phyloP scores from a whole-genome alignment of 805 yeast genomes.

The Komagataella kurtzmanii region DNA sequence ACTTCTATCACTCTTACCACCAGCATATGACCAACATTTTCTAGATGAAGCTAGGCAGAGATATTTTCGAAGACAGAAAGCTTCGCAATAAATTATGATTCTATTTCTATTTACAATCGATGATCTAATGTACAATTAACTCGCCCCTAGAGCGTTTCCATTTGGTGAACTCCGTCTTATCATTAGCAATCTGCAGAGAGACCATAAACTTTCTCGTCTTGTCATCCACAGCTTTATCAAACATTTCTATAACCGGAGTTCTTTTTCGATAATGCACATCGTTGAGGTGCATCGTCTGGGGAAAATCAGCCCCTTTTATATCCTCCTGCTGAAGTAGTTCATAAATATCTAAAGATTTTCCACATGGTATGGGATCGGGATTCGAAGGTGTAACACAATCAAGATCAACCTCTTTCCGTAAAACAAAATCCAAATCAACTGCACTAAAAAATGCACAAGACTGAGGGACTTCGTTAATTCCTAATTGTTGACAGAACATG shows the following conservation, averaged over 20 bases:
- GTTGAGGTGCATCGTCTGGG: slow-evolving; percentile 3
- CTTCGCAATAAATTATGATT: no score
- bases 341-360: slow-evolving; percentile 59
- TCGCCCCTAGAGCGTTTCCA: slow-evolving; percentile 3
- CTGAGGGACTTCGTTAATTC: slow-evolving; percentile 82
- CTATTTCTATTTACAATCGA: not conserved
- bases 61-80: not conserved
- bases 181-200: slow-evolving; percentile 16
- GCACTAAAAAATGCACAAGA: slow-evolving; percentile 92
- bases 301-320: slow-evolving; percentile 7
- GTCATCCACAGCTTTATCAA: slow-evolving; percentile 14
- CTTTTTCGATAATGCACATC: slow-evolving; percentile 5
- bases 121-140: not conserved
- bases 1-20: not conserved
- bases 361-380: slow-evolving; percentile 55
- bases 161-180: slow-evolving; percentile 15
- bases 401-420: slow-evolving; percentile 87
- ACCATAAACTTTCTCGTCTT: slow-evolving; percentile 11
- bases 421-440: slow-evolving; percentile 77
- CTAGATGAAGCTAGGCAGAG: not conserved
- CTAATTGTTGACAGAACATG: slow-evolving; percentile 86
- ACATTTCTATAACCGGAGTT: slow-evolving; percentile 11
- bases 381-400: slow-evolving; percentile 89
- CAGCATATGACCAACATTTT: not conserved
- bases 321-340: slow-evolving; percentile 30